Evolutionary conservation across 352 stramenopile species (phyloP), one percentile per base, ranked within the genome.

Genomic region (Pythium plurisporium): DNA sequence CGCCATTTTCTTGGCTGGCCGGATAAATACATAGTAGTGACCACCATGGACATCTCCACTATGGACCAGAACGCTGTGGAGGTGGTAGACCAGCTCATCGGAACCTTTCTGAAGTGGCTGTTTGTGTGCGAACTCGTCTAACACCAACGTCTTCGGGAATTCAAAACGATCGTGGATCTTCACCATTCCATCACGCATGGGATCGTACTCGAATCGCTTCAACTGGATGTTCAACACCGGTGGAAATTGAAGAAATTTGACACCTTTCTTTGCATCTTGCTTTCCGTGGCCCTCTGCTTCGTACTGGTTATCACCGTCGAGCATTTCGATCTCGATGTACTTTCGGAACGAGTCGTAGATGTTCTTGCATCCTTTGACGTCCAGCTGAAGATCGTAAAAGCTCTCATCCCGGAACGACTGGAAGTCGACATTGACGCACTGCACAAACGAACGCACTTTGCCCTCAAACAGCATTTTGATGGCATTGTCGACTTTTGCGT

Each of bases 281-380:
- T 97, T 96, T 6, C 90, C 87, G 41, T 87, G 76, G 12, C 76
- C 87, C 55, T 95, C 88, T 0, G 87, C 82, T 33, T 95, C 89
- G 72, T 97, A 98, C 72, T 98, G 89, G 65, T 98, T 97, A 37
- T 98, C 93, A 19, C 89, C 91, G 22, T 97, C 74, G 20, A 98
- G 73, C 73, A 96, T 82, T 58, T 98, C 93, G 17, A 93, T 85
- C 58, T 95, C 86, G 33, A 97, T 85, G 42, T 97, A 98, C 65
- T 96, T 96, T 26, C 75, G 75, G 51, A 98, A 96, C 4, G 86
- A 95, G 23, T 86, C 84, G 59, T 96, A 86, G 19, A 98, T 76
- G 58, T 92, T 84, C 9, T 71, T 81, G 53, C 84, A 97, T 38
- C 88, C 89, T 68, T 97, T 98, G 23, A 98, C 91, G 44, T 97